Base-by-base conservation (phyloP, 2,329 filamentous ascomycete species). In the Hymenoscyphus albidus region DNA sequence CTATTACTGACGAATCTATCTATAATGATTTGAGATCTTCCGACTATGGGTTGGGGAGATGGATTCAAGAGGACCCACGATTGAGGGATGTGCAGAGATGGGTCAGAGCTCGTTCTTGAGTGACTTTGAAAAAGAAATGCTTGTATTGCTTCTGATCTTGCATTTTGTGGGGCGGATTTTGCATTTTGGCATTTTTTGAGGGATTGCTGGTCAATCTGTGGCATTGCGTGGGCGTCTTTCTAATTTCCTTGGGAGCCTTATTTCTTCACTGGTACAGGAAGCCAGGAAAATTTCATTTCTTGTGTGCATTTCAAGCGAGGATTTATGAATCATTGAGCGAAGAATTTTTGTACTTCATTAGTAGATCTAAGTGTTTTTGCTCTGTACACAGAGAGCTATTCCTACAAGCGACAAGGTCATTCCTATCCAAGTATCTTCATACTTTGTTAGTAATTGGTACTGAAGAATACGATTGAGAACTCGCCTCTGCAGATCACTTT, bases 401-500 rank as follows among this genome's bases (percentile, higher is more conserved):
- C 93, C 93, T 16, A 82, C 83, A 57, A 96, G 78, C 2, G 94
- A 93, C 13, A 96, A 77, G 0, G 80, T 79, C 90, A 96, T 93
- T 7, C 93, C 93, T 63, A 92, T 78, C 83, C 89, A 92, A 0
- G 92, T 96, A 76, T 94, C 92, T 92, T 67, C 40, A 39, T 48
- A 48, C 5, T 42, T 12, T 51, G 32, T 38, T 35, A 59, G 58
- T 66, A 42, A 64, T 66, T 57, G 16, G 61, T 40, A 42, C 18
- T 16, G 51, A 42, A 42, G 18, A 38, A 10, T 12, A 44, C 63
- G 59, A 44, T 54, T 39, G 32, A 22, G 61, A 51, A 78, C 84
- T 73, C 79, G 93, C 91, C 86, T 81, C 87, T 84, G 70, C 88
- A 91, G 67, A 98, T 96, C 1, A 93, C 90, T 76, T 97, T 98